A percentile compares a stretch with the other conserved stretches of the same genome.
phyloP scores from a whole-genome alignment of 495 filamentous ascomycete species.

The Chaetomium cochliodes region DNA sequence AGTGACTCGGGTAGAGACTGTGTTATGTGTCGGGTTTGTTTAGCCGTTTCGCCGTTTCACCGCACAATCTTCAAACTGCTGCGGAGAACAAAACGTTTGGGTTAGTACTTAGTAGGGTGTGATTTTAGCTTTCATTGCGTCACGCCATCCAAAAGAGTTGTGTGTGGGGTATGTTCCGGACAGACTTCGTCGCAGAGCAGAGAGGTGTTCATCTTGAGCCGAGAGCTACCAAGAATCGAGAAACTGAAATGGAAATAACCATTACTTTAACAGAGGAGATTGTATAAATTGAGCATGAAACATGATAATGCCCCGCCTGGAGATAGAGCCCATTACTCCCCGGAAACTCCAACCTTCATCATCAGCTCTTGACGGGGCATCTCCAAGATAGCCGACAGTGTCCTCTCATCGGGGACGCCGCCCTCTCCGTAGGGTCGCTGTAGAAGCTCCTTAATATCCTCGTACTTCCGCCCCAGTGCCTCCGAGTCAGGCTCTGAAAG shows the following conservation, averaged over 20 bases:
- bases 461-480: constrained; percentile 30
- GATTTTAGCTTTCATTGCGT: constrained; percentile 4
- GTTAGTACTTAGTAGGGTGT: background rate
- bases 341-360: constrained; percentile 28
- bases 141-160: background rate
- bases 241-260: too few species aligned
- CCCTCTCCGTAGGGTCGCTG: constrained; percentile 33
- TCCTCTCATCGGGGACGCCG: constrained; percentile 27
- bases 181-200: too few species aligned
- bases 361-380: constrained; percentile 32
- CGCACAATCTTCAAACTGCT: background rate
- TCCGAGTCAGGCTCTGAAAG: constrained; percentile 29
- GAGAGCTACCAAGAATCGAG: too few species aligned
- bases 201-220: too few species aligned
- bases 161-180: constrained; percentile 8
- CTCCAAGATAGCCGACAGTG: constrained; percentile 29
- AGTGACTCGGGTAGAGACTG: background rate
- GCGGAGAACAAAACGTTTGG: background rate
- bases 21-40: background rate
- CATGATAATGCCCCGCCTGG: too few species aligned
- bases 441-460: constrained; percentile 31
- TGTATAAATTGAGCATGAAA: too few species aligned
- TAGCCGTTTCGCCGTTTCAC: background rate
- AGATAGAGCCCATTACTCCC: constrained; percentile 3
- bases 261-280: too few species aligned